Conservation (phyloP, 495 filamentous ascomycete species). For the Trichoderma gamsii region DNA sequence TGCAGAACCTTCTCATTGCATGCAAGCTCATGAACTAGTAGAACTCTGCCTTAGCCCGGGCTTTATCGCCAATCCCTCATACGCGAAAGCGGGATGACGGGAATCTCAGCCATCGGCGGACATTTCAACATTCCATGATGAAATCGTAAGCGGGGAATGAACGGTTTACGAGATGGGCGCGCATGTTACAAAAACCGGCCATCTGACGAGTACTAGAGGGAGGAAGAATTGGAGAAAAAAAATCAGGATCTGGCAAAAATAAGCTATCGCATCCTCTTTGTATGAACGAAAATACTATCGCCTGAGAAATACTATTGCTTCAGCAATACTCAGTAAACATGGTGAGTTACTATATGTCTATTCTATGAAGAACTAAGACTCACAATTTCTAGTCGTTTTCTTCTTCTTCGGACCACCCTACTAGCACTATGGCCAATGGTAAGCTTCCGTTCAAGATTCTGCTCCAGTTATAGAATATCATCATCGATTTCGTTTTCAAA, state of each 20-base stretch:
- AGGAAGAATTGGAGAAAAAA: too few relatives aligned
- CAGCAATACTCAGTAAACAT: background rate
- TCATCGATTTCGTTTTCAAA: background rate
- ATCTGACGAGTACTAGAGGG: background rate
- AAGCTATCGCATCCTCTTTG: background rate
- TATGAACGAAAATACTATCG: background rate
- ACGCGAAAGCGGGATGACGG: background rate
- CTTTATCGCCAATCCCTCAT: background rate
- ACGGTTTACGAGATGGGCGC: background rate
- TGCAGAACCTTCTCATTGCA: background rate
- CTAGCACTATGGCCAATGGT: background rate
- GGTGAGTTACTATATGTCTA: background rate
- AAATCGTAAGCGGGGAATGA: background rate
- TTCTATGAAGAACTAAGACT: background rate
- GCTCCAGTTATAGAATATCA: background rate
- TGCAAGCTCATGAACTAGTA: background rate
- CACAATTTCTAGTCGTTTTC: background rate
- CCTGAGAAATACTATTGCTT: background rate
- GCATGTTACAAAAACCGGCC: background rate
- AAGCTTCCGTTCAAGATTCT: background rate
- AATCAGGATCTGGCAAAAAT: background rate
- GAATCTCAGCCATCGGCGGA: background rate
- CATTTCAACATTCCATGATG: background rate
- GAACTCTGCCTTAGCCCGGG: background rate
- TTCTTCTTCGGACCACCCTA: background rate